Evolutionary conservation across 169 alveolate genomes (phyloP).

Genomic region (Cryptosporidium ubiquitum): DNA sequence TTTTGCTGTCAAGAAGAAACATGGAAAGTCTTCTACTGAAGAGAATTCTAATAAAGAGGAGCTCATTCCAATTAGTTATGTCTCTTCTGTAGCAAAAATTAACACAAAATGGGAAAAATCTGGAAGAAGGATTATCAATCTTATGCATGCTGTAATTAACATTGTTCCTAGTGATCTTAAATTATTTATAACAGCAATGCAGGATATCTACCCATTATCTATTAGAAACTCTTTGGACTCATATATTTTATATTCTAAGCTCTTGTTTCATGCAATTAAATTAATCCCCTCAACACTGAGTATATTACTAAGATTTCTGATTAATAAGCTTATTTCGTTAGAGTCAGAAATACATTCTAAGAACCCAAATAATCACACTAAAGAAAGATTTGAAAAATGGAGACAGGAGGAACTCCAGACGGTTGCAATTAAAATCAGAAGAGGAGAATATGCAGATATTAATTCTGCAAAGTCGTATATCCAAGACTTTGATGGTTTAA

Average conservation of each 20-base stretch:
- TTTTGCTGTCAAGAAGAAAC: conserved; percentile 18
- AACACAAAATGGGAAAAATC: conserved; percentile 48
- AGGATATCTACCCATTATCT: conserved; percentile 37
- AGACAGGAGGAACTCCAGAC: conserved; percentile 68
- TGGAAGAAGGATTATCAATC: conserved; percentile 27
- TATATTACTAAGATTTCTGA: conserved; percentile 29
- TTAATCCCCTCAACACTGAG: conserved; percentile 22
- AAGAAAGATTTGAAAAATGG: conserved; percentile 71
- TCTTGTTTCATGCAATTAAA: conserved; percentile 21
- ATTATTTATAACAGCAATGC: conserved; percentile 16
- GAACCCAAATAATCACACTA: conserved; percentile 35
- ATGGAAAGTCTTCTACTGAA: background rate
- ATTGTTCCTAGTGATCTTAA: conserved; percentile 52
- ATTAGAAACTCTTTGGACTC: conserved; percentile 47
- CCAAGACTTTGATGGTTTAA: conserved; percentile 6
- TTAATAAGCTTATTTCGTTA: conserved; percentile 8
- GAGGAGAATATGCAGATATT: conserved; percentile 41
- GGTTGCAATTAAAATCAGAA: conserved; percentile 30
- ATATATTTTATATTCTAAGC: conserved; percentile 13
- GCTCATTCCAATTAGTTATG: conserved; percentile 43
- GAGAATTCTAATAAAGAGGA: background rate
- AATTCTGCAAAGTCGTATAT: conserved; percentile 32
- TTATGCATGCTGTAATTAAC: conserved; percentile 21
- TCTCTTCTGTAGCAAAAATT: conserved; percentile 46
- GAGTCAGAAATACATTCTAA: conserved; percentile 44